Evolutionary conservation across 257 asterid species (phyloP), one percentile per base, ranked within the genome.

Genomic region (Haberlea rhodopensis): DNA sequence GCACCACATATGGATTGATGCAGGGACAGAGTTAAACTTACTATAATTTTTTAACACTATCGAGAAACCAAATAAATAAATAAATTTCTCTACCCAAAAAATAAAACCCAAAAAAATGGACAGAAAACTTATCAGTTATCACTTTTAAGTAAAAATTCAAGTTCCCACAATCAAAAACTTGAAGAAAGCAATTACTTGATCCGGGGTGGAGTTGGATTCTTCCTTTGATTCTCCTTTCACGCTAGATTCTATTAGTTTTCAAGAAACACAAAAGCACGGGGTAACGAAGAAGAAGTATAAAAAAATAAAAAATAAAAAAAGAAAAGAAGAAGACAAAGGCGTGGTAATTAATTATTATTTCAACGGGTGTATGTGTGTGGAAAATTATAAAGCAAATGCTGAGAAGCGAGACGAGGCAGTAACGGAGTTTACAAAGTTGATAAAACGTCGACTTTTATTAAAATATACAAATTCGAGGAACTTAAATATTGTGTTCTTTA

Each of bases 101-200:
- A 77, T 53, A 58, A 63, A 77, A 76, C 54, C 63, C 56, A 13
- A 29, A 22, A 79, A 72, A 65, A 37, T 43, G 46, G 24, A 68
- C 15, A 18, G 24, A 74, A 37, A 51, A 10, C 24, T 65, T 43
- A 24, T 37, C 16, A 29, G 10, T 70, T 60, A 56, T 32, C 40
- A 55, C 21, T 40, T 56, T 64, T 28, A 5, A 24, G 63, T 43
- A n/a, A 29, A 70, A 64, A 61, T n/a, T 57, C 31, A 63, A 57
- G 43, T n/a, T 34, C 53, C 0, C 9, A 56, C 53, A 5, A 18
- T 24, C 4, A 45, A 66, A 62, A 54, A 15, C 7, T 57, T 40
- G 56, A n/a, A n/a, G n/a, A 65, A 52, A 53, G 32, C 3, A 68
- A 85, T 79, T 73, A 82, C 85, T 78, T 76, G 88, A 81, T 85